These are phyloP conservation scores for Suillus spraguei DNA, from an alignment of 768 basidiomycete species.

Conservation along the genomic window DNA sequence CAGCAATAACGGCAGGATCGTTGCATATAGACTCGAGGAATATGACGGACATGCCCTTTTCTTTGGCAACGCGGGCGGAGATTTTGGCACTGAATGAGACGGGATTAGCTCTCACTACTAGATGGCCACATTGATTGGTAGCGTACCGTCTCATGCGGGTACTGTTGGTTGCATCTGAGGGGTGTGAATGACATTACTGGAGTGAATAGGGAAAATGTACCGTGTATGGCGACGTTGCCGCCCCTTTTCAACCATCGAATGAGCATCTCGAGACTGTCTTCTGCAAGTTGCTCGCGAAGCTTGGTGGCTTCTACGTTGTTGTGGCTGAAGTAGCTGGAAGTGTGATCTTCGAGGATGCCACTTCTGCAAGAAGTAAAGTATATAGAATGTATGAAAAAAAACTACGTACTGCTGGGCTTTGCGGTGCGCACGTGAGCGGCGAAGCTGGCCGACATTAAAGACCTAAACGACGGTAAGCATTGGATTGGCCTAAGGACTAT, in stretches of 20 bases:
- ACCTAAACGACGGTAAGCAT: slow-evolving; percentile 52
- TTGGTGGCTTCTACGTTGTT: slow-evolving; percentile 77
- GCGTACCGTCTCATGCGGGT: slow-evolving; percentile 70
- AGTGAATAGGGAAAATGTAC: slow-evolving; percentile 41
- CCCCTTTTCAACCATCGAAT: slow-evolving; percentile 95
- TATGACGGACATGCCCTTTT: slow-evolving; percentile 85
- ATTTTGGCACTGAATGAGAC: slow-evolving; percentile 68
- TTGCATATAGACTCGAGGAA: slow-evolving; percentile 96
- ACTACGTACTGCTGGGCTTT: slow-evolving; percentile 68
- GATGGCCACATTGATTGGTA: not conserved
- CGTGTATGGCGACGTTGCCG: slow-evolving; percentile 97
- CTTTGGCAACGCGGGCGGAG: slow-evolving; percentile 78
- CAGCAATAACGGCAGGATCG: slow-evolving; percentile 91
- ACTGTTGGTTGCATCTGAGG: slow-evolving; percentile 93
- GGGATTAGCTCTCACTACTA: slow-evolving; percentile 2
- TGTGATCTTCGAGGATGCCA: slow-evolving; percentile 90
- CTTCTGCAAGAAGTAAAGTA: slow-evolving; percentile 44
- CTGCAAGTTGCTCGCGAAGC: slow-evolving; percentile 80
- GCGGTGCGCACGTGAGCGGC: slow-evolving; percentile 82
- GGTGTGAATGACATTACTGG: slow-evolving; percentile 3
- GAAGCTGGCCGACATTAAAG: slow-evolving; percentile 96
- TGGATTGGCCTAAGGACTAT: not conserved
- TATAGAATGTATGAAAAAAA: not conserved
- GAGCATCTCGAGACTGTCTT: slow-evolving; percentile 92
- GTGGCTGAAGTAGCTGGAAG: slow-evolving; percentile 87